These are phyloP conservation scores for Rhodomyrtus tomentosa DNA, from an alignment of 345 rosid species.

Conservation along the genomic window DNA sequence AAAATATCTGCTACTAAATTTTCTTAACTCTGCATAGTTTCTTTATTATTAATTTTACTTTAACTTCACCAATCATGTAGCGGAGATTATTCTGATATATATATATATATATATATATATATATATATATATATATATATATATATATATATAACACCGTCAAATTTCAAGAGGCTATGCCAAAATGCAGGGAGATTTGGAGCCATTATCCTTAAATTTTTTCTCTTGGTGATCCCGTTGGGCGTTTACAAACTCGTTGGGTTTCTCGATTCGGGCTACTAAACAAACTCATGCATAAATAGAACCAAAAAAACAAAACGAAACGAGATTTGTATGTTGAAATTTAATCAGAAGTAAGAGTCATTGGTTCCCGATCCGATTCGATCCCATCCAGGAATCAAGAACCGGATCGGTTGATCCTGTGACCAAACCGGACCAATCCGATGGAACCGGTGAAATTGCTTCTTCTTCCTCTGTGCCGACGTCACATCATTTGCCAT, in stretches of 20 bases:
- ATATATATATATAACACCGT: too few species aligned
- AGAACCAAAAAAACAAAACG: neutral
- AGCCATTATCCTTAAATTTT: neutral
- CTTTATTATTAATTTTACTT: neutral
- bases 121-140: too few species aligned
- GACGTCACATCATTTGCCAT: slow-evolving; percentile 23
- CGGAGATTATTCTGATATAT: neutral
- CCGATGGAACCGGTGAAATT: too few species aligned
- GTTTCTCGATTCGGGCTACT: neutral
- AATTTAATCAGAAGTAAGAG: neutral
- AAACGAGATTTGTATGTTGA: neutral
- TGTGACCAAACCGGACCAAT: too few species aligned
- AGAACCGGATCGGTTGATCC: too few species aligned
- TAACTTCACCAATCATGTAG: neutral
- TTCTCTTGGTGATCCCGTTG: neutral
- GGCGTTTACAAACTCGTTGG: neutral
- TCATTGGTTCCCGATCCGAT: too few species aligned
- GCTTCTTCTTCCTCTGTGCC: too few species aligned
- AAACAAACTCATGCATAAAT: neutral
- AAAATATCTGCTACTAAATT: too few species aligned
- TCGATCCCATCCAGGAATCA: too few species aligned
- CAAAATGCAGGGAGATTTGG: neutral
- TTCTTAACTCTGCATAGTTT: too few species aligned
- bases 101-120: too few species aligned
- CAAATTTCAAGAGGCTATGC: neutral